Evolutionary conservation across 2,329 filamentous ascomycete species (phyloP), one percentile per base, ranked within the genome.

Genomic region (Thelonectria rubi): DNA sequence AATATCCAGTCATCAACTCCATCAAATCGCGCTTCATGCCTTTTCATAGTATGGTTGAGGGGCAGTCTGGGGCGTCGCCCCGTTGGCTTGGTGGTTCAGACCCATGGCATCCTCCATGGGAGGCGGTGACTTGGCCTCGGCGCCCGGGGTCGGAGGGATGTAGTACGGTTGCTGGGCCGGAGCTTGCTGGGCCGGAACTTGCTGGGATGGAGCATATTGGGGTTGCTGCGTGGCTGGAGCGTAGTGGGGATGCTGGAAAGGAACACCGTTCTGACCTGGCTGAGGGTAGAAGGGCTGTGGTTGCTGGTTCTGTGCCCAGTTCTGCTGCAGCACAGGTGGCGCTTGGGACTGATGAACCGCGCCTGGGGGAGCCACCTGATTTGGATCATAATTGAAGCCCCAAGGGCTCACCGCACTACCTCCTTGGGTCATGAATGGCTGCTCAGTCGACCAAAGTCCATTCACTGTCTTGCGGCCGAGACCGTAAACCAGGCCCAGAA

Each of bases 31-130:
- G 6, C 39, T 17, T 55, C 15, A 69, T 3, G 55, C 60, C 52
- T 75, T 75, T 21, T 73, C 68, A 1, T 62, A 49, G 17, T 72
- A 72, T 3, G 69, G 68, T 10, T 71, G 50, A 40, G 64, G 58
- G 0, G 37, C 34, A 3, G 40, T 50, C 26, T 65, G 65, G 1
- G 70, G 69, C 17, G 67, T 64, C 2, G 60, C 68, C 3, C 73
- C 74, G 21, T 76, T 68, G 1, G 74, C 74, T 55, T 76, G 74
- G 54, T 76, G 72, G 37, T 76, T 69, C 3, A 75, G 37, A 0
- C 73, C 74, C 67, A 75, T 71, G 6, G 65, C 60, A 42, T 74
- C 73, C 24, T 73, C 70, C 20, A 74, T 71, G 1, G 72, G 60
- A 5, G 71, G 70, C 3, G 70, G 72, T 6, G 70, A 65, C 5